These are phyloP conservation scores for Akanthomyces uredinophilus DNA, from an alignment of 2,329 filamentous ascomycete species.

Conservation along the genomic window DNA sequence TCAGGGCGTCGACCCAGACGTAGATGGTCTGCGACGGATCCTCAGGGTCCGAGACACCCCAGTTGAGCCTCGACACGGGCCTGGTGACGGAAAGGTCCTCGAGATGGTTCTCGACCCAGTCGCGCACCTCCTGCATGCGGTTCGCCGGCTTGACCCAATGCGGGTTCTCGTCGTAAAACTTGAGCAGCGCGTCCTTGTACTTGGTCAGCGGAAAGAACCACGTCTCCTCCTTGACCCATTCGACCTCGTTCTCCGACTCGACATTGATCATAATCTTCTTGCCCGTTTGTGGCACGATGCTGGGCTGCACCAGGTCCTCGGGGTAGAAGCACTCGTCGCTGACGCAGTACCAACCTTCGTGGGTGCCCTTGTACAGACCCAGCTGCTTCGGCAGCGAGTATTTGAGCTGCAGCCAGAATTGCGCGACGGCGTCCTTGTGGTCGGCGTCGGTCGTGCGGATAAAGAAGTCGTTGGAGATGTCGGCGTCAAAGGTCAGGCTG, in stretches of 20 bases:
- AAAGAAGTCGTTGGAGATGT: conserved; percentile 77
- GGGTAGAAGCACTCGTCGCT: conserved; percentile 97
- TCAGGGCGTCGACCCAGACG: conserved; percentile 92
- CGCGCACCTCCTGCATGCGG: conserved; percentile 73
- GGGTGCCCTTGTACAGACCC: conserved; percentile 77
- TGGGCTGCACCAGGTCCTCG: conserved; percentile 64
- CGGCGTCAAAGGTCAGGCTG: conserved; percentile 63
- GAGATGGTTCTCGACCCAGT: conserved; percentile 71
- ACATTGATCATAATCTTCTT: conserved; percentile 74
- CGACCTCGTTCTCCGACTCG: conserved; percentile 88
- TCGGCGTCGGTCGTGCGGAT: conserved; percentile 83
- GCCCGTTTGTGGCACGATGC: conserved; percentile 74
- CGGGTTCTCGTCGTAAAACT: conserved; percentile 74
- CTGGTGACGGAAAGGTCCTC: conserved; percentile 87
- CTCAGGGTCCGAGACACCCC: conserved; percentile 85
- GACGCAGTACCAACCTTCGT: conserved; percentile 94
- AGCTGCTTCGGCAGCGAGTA: conserved; percentile 49
- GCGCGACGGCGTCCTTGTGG: conserved; percentile 78
- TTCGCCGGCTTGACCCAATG: conserved; percentile 67
- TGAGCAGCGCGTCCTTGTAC: conserved; percentile 70
- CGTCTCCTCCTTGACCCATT: conserved; percentile 89
- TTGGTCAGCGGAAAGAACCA: conserved; percentile 91
- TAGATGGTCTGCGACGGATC: conserved; percentile 89
- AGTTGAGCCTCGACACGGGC: conserved; percentile 68
- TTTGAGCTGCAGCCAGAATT: conserved; percentile 80